A percentile compares a stretch with the other conserved stretches of the same genome.
These are phyloP conservation scores for Ceratobasidium sp. DNA, from an alignment of 1,284 basidiomycete species.

Conservation along the genomic window DNA sequence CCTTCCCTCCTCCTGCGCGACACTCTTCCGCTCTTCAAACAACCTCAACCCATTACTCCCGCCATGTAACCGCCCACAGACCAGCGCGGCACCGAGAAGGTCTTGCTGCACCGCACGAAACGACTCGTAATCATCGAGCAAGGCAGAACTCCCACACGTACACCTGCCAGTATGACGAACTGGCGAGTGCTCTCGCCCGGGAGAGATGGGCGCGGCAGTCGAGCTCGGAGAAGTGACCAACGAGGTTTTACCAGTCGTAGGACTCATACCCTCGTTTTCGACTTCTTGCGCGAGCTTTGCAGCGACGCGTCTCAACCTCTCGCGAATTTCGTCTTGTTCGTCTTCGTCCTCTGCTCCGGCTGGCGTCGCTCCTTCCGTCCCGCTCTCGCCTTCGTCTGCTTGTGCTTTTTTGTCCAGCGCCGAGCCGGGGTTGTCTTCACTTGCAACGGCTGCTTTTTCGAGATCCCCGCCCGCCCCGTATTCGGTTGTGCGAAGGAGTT, in stretches of 20 bases:
- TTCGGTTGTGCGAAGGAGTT: slow-evolving; percentile 9
- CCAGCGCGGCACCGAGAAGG: slow-evolving; percentile 48
- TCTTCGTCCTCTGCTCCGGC: slow-evolving; percentile 40
- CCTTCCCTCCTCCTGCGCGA: slow-evolving; percentile 36
- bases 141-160: slow-evolving; percentile 43
- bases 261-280: slow-evolving; percentile 39
- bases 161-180: slow-evolving; percentile 14
- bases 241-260: background rate
- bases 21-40: slow-evolving; percentile 33
- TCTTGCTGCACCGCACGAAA: slow-evolving; percentile 50
- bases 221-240: background rate
- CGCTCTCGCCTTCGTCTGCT: background rate
- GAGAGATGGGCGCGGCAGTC: slow-evolving; percentile 4
- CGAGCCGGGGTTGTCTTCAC: slow-evolving; percentile 13
- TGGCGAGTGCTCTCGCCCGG: background rate
- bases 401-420: slow-evolving; percentile 1
- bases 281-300: slow-evolving; percentile 50
- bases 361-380: slow-evolving; percentile 7
- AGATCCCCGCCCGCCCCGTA: slow-evolving; percentile 1
- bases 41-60: slow-evolving; percentile 26
- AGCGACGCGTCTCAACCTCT: slow-evolving; percentile 37
- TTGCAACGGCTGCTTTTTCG: slow-evolving; percentile 1
- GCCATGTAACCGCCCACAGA: slow-evolving; percentile 48
- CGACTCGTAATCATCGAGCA: slow-evolving; percentile 46
- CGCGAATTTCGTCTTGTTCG: slow-evolving; percentile 45